Percentiles rank a stretch among this genome's conserved stretches.
phyloP scores from a whole-genome alignment of 352 stramenopile genomes.

The Pythium graminicola region DNA sequence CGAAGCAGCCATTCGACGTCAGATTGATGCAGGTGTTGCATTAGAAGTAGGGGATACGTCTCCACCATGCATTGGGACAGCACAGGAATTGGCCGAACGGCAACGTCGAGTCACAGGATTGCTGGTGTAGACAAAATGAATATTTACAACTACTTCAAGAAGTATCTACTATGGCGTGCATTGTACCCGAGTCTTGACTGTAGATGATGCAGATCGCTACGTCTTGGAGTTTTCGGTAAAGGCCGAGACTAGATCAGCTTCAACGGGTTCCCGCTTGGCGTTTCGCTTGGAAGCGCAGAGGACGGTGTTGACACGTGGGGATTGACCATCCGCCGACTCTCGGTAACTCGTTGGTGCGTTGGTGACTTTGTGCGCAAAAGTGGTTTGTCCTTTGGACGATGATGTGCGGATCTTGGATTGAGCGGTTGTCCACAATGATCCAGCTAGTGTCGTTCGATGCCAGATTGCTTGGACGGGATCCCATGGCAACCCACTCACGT shows the following conservation, averaged over 20 bases:
- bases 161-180: no score
- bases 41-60: constrained; percentile 5
- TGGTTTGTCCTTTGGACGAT: not conserved
- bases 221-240: no score
- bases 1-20: constrained; percentile 14
- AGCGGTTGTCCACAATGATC: not conserved
- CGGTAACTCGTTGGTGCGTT: not conserved
- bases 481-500: not conserved
- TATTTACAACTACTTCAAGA: no score
- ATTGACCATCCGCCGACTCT: not conserved
- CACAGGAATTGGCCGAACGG: no score
- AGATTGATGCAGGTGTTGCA: constrained; percentile 8
- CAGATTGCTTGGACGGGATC: not conserved
- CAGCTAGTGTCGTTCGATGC: not conserved
- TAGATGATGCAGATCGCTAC: no score
- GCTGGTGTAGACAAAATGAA: no score
- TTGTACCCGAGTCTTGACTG: no score
- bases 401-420: not conserved
- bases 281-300: no score
- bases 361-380: not conserved
- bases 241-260: not conserved
- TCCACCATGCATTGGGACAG: no score
- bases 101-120: no score
- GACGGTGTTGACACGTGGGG: no score
- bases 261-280: not conserved